Conservation (phyloP, 805 yeast genomes). For the Lipomyces starkeyi region DNA sequence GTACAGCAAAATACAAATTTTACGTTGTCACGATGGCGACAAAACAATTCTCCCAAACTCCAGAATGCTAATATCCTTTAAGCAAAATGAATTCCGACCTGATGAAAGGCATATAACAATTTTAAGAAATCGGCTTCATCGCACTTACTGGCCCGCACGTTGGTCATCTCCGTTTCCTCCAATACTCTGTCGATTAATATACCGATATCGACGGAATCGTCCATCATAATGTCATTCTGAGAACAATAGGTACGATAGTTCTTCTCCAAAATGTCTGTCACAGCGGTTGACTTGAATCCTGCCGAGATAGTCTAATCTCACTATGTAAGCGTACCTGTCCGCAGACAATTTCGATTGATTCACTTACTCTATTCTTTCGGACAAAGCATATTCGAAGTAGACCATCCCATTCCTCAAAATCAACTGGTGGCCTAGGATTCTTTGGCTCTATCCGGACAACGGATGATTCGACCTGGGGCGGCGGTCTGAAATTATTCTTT, state of each 20-base stretch:
- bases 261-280: slow-evolving; percentile 79
- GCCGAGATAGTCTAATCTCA: slow-evolving; percentile 71
- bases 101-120: slow-evolving; percentile 89
- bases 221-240: slow-evolving; percentile 52
- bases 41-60: not conserved
- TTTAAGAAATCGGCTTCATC: slow-evolving; percentile 91
- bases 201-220: slow-evolving; percentile 49
- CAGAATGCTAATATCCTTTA: slow-evolving; percentile 45
- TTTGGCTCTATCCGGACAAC: slow-evolving; percentile 94
- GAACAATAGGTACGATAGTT: slow-evolving; percentile 82
- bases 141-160: slow-evolving; percentile 89
- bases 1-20: not conserved
- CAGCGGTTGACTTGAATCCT: slow-evolving; percentile 83
- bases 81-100: slow-evolving; percentile 96
- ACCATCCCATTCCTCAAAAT: slow-evolving; percentile 97
- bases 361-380: slow-evolving; percentile 72
- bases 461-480: slow-evolving; percentile 97
- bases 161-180: slow-evolving; percentile 77
- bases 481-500: slow-evolving; percentile 94
- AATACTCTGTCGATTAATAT: slow-evolving; percentile 75
- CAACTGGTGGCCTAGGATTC: slow-evolving; percentile 90
- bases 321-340: not conserved
- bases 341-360: not conserved
- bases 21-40: not conserved
- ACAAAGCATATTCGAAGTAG: slow-evolving; percentile 87